Percentiles rank a stretch among this genome's conserved stretches.
Conservation (phyloP, 192 early-diverging fungal species). For the Coemansia sp. region DNA sequence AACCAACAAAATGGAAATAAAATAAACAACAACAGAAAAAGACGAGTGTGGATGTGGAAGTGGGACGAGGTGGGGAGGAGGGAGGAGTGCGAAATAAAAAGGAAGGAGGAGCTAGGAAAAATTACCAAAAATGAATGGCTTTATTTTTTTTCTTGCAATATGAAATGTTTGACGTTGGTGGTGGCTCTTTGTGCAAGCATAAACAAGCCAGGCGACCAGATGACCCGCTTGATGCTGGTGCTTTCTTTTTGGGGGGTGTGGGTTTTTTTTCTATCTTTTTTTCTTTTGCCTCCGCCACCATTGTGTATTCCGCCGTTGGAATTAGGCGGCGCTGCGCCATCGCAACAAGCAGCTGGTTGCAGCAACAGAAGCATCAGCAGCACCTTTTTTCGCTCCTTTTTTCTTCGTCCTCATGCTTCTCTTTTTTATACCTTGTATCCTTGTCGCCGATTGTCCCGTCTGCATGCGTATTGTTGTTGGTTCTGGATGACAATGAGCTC, state of each 20-base stretch:
- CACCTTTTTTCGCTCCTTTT: too few species aligned
- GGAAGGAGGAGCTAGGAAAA: neutral
- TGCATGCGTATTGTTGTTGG: slow-evolving; percentile 1
- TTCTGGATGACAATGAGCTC: neutral
- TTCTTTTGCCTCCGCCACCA: neutral
- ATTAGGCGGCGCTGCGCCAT: slow-evolving; percentile 4
- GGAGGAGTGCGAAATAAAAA: neutral
- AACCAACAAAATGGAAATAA: neutral
- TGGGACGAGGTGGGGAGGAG: neutral
- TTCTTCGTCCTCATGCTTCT: too few species aligned
- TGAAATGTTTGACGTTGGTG: neutral
- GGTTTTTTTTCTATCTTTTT: neutral
- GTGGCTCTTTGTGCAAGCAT: slow-evolving; percentile 1
- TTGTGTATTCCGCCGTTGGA: neutral
- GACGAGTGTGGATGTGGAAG: neutral
- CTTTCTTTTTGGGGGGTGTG: neutral
- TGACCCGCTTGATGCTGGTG: slow-evolving; percentile 1
- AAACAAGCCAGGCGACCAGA: neutral
- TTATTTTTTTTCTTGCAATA: neutral
- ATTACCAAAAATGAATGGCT: neutral
- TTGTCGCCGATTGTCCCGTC: neutral
- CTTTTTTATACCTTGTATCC: neutral
- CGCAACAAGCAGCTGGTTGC: neutral
- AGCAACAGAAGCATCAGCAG: neutral
- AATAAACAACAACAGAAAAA: neutral